Conservation (phyloP, 805 yeast species). For the Yamadazyma akitaensis region DNA sequence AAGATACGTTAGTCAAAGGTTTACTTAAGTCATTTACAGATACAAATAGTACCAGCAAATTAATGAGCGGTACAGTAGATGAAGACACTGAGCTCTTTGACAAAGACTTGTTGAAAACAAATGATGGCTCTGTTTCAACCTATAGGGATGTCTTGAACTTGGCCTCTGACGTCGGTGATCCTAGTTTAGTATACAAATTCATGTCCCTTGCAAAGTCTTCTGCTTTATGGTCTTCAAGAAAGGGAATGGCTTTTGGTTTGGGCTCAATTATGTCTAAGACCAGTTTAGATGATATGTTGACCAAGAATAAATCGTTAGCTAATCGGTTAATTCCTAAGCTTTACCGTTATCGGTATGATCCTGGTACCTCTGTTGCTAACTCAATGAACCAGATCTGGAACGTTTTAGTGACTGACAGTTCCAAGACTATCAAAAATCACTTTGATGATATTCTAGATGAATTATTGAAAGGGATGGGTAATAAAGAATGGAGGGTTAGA, state of each 20-base stretch:
- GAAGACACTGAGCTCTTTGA: constrained; percentile 84
- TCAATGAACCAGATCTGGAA: constrained; percentile 92
- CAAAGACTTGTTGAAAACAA: constrained; percentile 73
- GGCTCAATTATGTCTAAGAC: constrained; percentile 81
- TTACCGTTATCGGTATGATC: constrained; percentile 83
- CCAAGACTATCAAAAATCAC: constrained; percentile 50
- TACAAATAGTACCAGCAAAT: constrained; percentile 43
- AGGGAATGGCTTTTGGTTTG: constrained; percentile 91
- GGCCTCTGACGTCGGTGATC: constrained; percentile 95
- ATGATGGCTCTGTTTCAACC: constrained; percentile 84
- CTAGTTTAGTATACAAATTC: constrained; percentile 87
- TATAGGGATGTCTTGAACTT: constrained; percentile 83
- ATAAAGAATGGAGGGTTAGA: constrained; percentile 88
- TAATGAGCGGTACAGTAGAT: constrained; percentile 65
- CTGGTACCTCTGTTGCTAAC: constrained; percentile 65
- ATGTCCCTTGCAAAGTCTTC: constrained; percentile 89
- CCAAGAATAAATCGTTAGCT: constrained; percentile 52
- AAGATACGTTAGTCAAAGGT: constrained; percentile 70
- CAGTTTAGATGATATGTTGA: constrained; percentile 59
- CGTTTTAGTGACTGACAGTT: constrained; percentile 58
- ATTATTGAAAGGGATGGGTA: constrained; percentile 64
- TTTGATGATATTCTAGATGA: constrained; percentile 62
- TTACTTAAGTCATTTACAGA: constrained; percentile 77
- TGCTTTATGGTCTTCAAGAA: constrained; percentile 86
- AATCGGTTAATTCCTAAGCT: constrained; percentile 72